Conservation (phyloP, 2,329 filamentous ascomycete genomes). For the Colletotrichum melonis region DNA sequence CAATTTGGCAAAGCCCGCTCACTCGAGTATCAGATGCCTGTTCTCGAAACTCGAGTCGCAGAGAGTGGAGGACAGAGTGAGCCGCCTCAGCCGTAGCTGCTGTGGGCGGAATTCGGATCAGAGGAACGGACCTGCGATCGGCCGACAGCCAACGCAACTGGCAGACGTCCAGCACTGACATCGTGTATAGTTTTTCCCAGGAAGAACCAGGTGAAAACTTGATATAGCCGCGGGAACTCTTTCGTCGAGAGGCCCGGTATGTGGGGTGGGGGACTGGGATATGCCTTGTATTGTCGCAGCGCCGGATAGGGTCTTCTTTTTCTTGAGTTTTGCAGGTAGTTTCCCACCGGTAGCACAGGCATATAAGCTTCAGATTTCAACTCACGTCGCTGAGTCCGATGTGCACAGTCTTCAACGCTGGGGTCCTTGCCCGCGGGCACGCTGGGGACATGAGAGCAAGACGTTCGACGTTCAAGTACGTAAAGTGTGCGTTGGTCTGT, state of each 20-base stretch:
- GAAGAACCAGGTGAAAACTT: background rate
- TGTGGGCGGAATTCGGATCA: background rate
- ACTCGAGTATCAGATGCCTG: background rate
- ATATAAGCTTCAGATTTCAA: conserved; percentile 1
- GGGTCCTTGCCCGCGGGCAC: background rate
- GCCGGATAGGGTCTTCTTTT: background rate
- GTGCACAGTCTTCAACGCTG: background rate
- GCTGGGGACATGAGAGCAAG: background rate
- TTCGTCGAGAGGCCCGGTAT: background rate
- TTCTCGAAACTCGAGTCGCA: background rate
- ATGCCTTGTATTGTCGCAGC: background rate
- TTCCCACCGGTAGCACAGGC: background rate
- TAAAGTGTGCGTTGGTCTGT: too few species aligned
- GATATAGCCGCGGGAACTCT: background rate
- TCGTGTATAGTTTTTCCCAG: background rate
- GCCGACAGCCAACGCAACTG: background rate
- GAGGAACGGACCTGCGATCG: background rate
- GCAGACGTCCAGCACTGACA: background rate
- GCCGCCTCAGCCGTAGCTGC: background rate
- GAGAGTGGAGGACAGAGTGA: background rate
- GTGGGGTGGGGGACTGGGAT: background rate
- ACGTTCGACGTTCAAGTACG: background rate
- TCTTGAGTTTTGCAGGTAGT: background rate
- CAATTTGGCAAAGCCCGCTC: background rate
- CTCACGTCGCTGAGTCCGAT: background rate